phyloP scores from a whole-genome alignment of 768 basidiomycete genomes.

The Baorangia bicolor region DNA sequence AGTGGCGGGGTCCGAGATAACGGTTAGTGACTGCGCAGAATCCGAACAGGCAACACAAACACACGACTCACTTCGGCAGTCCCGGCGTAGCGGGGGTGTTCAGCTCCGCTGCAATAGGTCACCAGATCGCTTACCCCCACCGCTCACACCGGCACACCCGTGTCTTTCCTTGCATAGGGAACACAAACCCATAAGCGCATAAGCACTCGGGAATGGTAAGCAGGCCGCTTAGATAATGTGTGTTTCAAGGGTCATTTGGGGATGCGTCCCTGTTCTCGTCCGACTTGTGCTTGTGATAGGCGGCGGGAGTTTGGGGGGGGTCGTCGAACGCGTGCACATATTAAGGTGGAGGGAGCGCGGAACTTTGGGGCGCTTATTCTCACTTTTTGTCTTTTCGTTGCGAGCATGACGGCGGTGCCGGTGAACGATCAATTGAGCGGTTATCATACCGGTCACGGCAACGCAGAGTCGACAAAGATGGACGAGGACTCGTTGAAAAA shows the following conservation, averaged over 20 bases:
- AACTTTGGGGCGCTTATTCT: background rate
- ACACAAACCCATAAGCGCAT: too few species aligned
- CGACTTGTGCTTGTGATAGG: background rate
- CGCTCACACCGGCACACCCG: too few species aligned
- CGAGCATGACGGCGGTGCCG: background rate
- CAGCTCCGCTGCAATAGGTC: too few species aligned
- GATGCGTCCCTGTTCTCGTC: background rate
- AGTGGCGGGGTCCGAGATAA: too few species aligned
- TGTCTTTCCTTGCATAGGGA: too few species aligned
- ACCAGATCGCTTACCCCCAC: too few species aligned
- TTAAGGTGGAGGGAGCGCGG: background rate
- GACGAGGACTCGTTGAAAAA: constrained; percentile 5
- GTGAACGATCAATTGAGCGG: background rate
- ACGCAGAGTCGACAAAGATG: background rate
- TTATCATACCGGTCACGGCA: background rate
- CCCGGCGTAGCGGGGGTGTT: too few species aligned
- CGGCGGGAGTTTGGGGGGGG: background rate
- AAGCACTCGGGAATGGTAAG: too few species aligned
- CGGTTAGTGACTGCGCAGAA: too few species aligned
- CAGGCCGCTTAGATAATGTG: too few species aligned
- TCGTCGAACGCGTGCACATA: background rate
- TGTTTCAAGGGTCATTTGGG: background rate
- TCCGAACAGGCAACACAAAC: too few species aligned
- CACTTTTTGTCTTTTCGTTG: background rate
- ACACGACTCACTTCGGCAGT: too few species aligned